These are phyloP conservation scores for Chrysanthemum makinoi DNA, from an alignment of 129 eudicot species.

Conservation along the genomic window DNA sequence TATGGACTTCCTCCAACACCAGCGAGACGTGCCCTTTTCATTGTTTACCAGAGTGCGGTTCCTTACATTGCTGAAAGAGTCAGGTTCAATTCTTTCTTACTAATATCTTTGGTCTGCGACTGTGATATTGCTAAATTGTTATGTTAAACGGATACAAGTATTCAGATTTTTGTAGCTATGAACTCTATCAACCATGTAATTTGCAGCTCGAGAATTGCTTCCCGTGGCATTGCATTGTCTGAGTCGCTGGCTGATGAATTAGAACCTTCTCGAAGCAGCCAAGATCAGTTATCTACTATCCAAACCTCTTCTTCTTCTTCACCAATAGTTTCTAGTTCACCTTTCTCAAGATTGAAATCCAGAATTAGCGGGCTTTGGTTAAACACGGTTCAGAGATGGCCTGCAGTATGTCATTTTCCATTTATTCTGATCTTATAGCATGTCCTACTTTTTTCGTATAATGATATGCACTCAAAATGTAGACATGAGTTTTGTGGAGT, in stretches of 20 bases:
- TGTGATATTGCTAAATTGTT: constrained; percentile 14
- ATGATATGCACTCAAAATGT: constrained; percentile 8
- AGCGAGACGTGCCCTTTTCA: constrained; percentile 91
- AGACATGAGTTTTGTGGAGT: background rate
- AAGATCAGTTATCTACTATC: constrained; percentile 31
- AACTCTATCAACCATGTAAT: constrained; percentile 16
- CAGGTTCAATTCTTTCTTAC: constrained; percentile 44
- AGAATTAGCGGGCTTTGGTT: constrained; percentile 51
- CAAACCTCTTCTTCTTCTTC: constrained; percentile 41
- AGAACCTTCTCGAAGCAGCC: constrained; percentile 37
- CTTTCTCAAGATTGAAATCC: constrained; percentile 57
- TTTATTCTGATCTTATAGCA: constrained; percentile 24
- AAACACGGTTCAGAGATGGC: constrained; percentile 74
- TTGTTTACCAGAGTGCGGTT: constrained; percentile 85
- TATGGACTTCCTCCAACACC: constrained; percentile 98
- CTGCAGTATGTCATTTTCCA: constrained; percentile 68
- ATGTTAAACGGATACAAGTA: constrained; percentile 1
- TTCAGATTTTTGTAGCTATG: background rate
- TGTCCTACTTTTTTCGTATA: background rate
- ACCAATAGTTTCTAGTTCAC: constrained; percentile 42
- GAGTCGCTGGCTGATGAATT: constrained; percentile 68
- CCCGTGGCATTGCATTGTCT: constrained; percentile 76
- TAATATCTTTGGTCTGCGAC: background rate
- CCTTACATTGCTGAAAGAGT: constrained; percentile 97
- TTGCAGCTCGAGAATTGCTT: constrained; percentile 92